Base-by-base conservation (phyloP, 768 basidiomycete species). In the Hygrocybe punicea region DNA sequence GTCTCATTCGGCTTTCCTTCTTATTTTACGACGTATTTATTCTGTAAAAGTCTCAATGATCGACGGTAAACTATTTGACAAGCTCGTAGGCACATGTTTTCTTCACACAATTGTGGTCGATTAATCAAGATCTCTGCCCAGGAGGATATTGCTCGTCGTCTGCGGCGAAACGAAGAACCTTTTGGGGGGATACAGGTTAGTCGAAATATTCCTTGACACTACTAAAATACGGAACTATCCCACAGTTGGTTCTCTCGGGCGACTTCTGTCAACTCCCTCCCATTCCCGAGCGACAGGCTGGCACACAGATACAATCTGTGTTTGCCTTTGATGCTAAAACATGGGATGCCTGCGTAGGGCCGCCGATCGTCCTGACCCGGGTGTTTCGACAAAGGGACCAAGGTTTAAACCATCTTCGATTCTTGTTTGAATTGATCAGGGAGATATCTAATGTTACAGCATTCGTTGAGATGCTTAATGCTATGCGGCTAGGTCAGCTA, bases 211-310 rank as follows among this genome's bases (percentile, higher is more conserved):
- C 21, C 37, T 19, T 23, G 44, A 40, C 13, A 21, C 40, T 21
- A 4, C 25, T 8, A 42, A 39, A 44, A n/a, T n/a, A n/a, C n/a
- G n/a, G n/a, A n/a, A n/a, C n/a, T 23, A 45, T 23, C 51, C 8
- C 51, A 19, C 57, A 93, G 87, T 81, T 94, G 52, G 78, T 90
- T 34, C 73, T 94, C 4, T 92, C 87, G 7, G 93, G 93, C 6
- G 93, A 97, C 67, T 95, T 95, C 69, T 94, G 84, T 66, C 93
- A 97, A 69, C 77, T 97, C 0, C 93, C 93, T 9, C 93, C 93
- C 1, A 90, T 95, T 0, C 81, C 11, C 75, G 73, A 34, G 71
- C 78, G 61, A 63, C 80, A 71, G 67, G 73, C 83, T 49, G 79
- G 79, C 60, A 57, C 80, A 61, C 40, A 78, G 10, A 76, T 84